Conservation (phyloP, 2,329 filamentous ascomycete genomes). For the Colletotrichum sp. region DNA sequence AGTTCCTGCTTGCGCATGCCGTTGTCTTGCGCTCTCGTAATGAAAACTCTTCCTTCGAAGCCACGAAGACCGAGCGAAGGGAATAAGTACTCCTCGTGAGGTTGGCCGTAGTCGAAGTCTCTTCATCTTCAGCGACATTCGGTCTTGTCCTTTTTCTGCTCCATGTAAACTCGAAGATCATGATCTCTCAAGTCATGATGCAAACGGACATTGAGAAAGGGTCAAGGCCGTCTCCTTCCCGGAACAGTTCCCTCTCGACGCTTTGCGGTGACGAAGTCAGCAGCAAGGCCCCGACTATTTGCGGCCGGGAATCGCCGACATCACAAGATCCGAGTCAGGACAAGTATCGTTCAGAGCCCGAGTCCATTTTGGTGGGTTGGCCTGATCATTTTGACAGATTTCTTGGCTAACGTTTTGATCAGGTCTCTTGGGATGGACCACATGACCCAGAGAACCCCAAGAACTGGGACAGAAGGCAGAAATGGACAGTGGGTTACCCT, state of each 20-base stretch:
- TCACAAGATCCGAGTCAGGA: not conserved
- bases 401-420: not conserved
- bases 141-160: not conserved
- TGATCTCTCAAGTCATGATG: not conserved
- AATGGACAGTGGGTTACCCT: constrained; percentile 40
- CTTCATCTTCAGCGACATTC: not conserved
- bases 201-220: not conserved
- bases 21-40: not conserved
- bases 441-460: constrained; percentile 31
- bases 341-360: not conserved
- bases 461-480: constrained; percentile 49
- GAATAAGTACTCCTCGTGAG: not conserved
- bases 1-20: not conserved
- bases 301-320: not conserved
- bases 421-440: constrained; percentile 39
- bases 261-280: not conserved
- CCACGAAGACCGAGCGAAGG: not conserved
- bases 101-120: not conserved
- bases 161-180: not conserved
- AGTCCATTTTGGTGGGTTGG: not conserved
- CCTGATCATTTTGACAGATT: not conserved
- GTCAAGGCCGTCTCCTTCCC: not conserved
- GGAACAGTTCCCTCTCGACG: not conserved
- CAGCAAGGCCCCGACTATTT: not conserved
- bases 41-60: not conserved